phyloP scores from a whole-genome alignment of 116 monocot genomes.

The Dioscorea cayenensis region DNA sequence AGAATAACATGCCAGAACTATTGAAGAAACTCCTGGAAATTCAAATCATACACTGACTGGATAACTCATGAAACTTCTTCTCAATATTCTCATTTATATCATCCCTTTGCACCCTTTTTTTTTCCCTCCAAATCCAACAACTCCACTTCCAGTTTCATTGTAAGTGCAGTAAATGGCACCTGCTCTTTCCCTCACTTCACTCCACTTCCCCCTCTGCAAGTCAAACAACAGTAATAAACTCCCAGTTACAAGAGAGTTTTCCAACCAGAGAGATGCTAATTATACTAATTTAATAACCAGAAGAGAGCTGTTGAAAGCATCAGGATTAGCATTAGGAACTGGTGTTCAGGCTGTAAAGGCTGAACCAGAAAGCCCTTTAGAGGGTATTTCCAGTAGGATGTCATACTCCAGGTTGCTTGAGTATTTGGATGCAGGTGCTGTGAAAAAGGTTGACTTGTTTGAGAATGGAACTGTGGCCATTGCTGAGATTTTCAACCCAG shows the following conservation, averaged over 20 bases:
- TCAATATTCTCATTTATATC: conserved; percentile 21
- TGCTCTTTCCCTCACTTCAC: conserved; percentile 27
- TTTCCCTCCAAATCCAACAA: conserved; percentile 13
- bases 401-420: conserved; percentile 59
- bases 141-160: background rate
- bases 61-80: background rate
- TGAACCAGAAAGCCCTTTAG: conserved; percentile 40
- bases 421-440: conserved; percentile 46
- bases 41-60: background rate
- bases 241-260: conserved; percentile 1
- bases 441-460: conserved; percentile 53
- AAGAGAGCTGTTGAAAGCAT: conserved; percentile 35
- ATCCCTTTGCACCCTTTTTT: background rate
- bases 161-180: conserved; percentile 16
- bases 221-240: conserved; percentile 12
- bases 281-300: conserved; percentile 7
- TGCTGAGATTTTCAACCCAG: conserved; percentile 38
- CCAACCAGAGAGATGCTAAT: conserved; percentile 6
- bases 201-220: conserved; percentile 18
- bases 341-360: conserved; percentile 21
- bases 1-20: background rate
- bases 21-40: conserved; percentile 14
- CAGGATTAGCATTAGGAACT: conserved; percentile 21
- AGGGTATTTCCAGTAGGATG: conserved; percentile 41
- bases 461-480: conserved; percentile 57